Percentiles rank a stretch among this genome's conserved stretches.
These are phyloP conservation scores for Aureobasidium sp. DNA, from an alignment of 2,329 filamentous ascomycete genomes.

Conservation along the genomic window DNA sequence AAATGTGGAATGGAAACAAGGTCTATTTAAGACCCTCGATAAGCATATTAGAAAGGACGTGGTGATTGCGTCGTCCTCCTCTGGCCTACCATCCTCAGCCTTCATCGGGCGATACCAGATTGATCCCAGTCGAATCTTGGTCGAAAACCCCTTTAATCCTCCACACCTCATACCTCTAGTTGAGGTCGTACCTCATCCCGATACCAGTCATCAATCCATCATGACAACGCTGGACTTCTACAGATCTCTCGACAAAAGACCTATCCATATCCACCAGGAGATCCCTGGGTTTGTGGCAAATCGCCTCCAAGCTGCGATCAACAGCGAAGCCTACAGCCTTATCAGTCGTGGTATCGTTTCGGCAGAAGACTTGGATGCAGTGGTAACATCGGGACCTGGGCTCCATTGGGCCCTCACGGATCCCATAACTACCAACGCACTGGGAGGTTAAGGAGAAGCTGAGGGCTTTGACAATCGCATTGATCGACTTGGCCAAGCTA, in stretches of 20 bases:
- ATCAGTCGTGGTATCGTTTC: constrained; percentile 60
- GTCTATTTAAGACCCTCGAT: constrained; percentile 59
- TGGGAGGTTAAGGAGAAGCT: constrained; percentile 29
- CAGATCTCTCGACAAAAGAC: constrained; percentile 44
- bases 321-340: constrained; percentile 62
- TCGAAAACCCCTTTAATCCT: constrained; percentile 69
- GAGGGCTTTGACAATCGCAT: constrained; percentile 22
- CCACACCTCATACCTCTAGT: constrained; percentile 68
- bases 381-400: constrained; percentile 57
- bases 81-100: constrained; percentile 60
- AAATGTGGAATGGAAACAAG: not conserved
- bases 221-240: constrained; percentile 52
- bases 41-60: constrained; percentile 46
- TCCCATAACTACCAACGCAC: constrained; percentile 44
- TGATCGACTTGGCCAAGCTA: constrained; percentile 7
- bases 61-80: constrained; percentile 65
- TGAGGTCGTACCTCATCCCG: constrained; percentile 60
- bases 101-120: constrained; percentile 52
- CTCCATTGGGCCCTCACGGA: constrained; percentile 62
- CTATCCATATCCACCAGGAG: constrained; percentile 59
- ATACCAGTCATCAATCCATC: constrained; percentile 44
- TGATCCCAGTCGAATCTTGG: constrained; percentile 48
- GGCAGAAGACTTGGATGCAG: constrained; percentile 49
- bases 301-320: constrained; percentile 61
- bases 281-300: constrained; percentile 65